A percentile compares a stretch with the other conserved stretches of the same genome.
phyloP scores from a whole-genome alignment of 73 alveolate species.

The Paramecium sonneborni region DNA sequence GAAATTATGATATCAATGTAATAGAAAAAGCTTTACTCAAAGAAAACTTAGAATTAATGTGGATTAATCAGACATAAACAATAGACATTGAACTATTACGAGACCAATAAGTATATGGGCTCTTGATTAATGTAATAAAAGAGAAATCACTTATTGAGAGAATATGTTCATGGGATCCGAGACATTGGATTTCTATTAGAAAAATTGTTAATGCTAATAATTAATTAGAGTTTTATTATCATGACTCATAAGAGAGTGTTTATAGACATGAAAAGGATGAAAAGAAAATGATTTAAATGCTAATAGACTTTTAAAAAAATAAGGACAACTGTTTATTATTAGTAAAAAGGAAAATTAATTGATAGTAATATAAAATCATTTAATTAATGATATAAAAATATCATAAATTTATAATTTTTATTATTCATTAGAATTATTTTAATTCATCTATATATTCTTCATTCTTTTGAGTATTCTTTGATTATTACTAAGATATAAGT shows the following conservation, averaged over 20 bases:
- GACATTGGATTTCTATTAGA: background rate
- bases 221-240: background rate
- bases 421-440: background rate
- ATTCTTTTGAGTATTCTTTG: background rate
- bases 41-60: background rate
- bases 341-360: background rate
- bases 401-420: background rate
- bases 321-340: background rate
- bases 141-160: background rate
- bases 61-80: background rate
- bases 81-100: background rate
- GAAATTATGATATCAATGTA: constrained; percentile 26
- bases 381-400: background rate
- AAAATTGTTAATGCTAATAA: background rate
- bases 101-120: background rate
- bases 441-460: background rate
- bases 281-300: background rate
- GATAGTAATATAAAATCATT: background rate
- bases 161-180: background rate
- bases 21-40: background rate
- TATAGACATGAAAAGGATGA: background rate
- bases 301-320: background rate
- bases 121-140: background rate
- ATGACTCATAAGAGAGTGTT: background rate
- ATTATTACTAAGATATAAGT: background rate